Evolutionary conservation across 2,329 filamentous ascomycete species (phyloP), one percentile per base, ranked within the genome.

Genomic region (Elsinoe arachidis): DNA sequence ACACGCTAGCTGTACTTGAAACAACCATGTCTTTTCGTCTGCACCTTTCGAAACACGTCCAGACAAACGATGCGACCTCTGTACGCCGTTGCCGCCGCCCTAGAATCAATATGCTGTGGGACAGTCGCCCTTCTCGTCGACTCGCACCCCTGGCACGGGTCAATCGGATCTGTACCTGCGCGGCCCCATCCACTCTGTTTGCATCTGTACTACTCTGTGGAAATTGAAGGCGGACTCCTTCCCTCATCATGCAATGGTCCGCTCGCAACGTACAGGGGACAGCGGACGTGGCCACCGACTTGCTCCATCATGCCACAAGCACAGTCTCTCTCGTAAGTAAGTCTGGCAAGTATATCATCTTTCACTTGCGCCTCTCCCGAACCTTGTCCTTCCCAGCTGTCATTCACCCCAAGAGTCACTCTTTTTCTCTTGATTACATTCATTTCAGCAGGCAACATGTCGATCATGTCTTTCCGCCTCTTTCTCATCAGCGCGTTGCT

Each of bases 401-500:
- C 30, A 15, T 53, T 53, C 49, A 38, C 38, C 33, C 49, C 49
- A 53, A 53, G 49, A 53, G 49, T 53, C 49, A 38, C 49, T 53
- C 49, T 15, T 38, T 26, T 53, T 53, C 49, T 53, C 49, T 53
- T 53, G 49, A 38, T 34, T 38, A 53, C 49, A 37, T 53, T 53
- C 49, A 23, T 53, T 53, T 53, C 34, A 23, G 19, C n/a, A 37
- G 33, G 34, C 23, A 38, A n/a, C 49, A 53, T 53, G 49, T 53
- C 34, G 49, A 53, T 53, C 49, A 53, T 53, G 49, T 53, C 49
- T 21, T 53, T 53, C 49, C 49, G 49, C 34, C 49, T 53, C 15
- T 53, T 53, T 53, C n/a, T 53, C 4, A 30, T 53, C 23, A 53
- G 49, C 49, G 49, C 21, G 49, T 53, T 53, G 49, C 49, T 53